A percentile compares a stretch with the other conserved stretches of the same genome.
These are phyloP conservation scores for Naganishia liquefaciens DNA, from an alignment of 1,284 basidiomycete species.

Conservation along the genomic window DNA sequence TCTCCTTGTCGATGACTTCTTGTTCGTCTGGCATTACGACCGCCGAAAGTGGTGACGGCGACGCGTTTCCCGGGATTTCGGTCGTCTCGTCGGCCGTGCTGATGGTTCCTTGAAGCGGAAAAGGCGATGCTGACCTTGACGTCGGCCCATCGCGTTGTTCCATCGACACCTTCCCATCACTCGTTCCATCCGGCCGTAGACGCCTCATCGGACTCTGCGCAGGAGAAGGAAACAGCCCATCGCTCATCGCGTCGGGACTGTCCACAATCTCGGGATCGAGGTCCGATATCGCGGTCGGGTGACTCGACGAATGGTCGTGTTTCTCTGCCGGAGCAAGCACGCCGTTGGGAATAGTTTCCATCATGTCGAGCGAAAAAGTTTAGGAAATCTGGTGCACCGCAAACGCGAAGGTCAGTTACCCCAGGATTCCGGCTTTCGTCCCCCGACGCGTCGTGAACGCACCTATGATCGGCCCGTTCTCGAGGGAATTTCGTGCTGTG, in stretches of 20 bases:
- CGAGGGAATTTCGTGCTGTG: too few species aligned
- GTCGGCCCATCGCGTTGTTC: background rate
- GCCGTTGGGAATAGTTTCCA: too few species aligned
- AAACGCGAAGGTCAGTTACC: too few species aligned
- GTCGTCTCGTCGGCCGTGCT: background rate
- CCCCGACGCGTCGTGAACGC: too few species aligned
- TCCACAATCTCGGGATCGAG: conserved; percentile 3
- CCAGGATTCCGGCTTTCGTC: too few species aligned
- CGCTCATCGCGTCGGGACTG: conserved; percentile 14
- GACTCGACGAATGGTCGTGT: background rate
- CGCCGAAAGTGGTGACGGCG: conserved; percentile 14
- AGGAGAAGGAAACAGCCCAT: conserved; percentile 15
- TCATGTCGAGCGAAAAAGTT: too few species aligned
- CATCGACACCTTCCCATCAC: background rate
- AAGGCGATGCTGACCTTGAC: background rate
- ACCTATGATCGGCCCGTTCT: too few species aligned
- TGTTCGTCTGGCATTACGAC: background rate
- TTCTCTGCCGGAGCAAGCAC: too few species aligned
- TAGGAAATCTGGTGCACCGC: too few species aligned
- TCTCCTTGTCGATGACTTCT: background rate
- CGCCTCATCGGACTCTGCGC: background rate
- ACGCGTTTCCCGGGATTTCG: background rate
- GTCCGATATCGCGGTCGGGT: background rate
- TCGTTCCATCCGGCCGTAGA: background rate
- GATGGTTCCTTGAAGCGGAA: conserved; percentile 11